Evolutionary conservation across 2,329 filamentous ascomycete genomes (phyloP), one percentile per base, ranked within the genome.

Genomic region (Cladobotryum protrusum): DNA sequence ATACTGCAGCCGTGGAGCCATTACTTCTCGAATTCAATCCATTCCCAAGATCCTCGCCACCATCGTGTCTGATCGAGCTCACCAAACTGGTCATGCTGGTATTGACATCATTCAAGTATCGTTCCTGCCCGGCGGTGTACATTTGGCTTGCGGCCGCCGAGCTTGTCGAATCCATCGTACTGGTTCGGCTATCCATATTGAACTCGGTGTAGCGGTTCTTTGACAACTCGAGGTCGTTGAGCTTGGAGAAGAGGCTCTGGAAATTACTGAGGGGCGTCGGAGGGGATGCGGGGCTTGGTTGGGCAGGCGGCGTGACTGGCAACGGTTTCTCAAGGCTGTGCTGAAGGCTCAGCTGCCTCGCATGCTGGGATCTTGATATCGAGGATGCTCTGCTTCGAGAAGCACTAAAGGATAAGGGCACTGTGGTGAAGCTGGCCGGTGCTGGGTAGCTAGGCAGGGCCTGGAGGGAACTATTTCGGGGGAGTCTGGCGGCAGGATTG

Each of bases 311-410:
- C 19, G 77, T 71, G 53, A 75, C 72, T 34, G 78, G 79, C 18
- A 82, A 63, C 44, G 79, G 78, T 62, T 82, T 82, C 57, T 73
- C 72, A 55, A 82, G 76, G 57, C 77, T 81, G 51, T 76, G 69
- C 59, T 79, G 77, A 45, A 81, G 64, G 56, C 74, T 82, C 62
- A 79, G 54, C 57, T 72, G 76, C 56, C 75, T 71, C 51, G 67
- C 77, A 80, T 81, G 76, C 66, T 43, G 61, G 54, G 15, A 48
- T 54, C 41, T 61, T 49, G 55, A 55, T n/a, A 56, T 40, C 17
- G 52, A 54, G 15, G 49, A 19, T 48, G 44, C 39, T 48, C 49
- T 56, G 39, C 15, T 56, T 50, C 48, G 37, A 5, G 20, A 32
- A 13, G 35, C 13, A 20, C 15, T 6, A 29, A 43, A 35, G 17